Evolutionary conservation across 2,329 filamentous ascomycete species (phyloP).

Genomic region (Calonectria pseudoturangicola): DNA sequence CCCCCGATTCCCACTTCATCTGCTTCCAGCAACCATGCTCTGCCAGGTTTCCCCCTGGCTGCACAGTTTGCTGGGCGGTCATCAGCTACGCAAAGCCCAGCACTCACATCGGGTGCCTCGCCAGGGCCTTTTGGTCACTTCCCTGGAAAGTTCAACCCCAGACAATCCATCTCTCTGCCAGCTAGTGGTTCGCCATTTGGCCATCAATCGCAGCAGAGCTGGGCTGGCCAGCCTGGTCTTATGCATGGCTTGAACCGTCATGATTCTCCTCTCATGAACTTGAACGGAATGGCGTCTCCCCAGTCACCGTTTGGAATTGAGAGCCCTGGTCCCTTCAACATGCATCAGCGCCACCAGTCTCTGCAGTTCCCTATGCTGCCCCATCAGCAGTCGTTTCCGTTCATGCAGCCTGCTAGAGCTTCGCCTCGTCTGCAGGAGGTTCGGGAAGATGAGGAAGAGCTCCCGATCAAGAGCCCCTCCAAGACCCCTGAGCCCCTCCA

Average conservation of each 20-base stretch:
- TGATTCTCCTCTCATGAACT: constrained; percentile 77
- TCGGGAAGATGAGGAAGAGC: constrained; percentile 80
- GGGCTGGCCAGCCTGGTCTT: constrained; percentile 75
- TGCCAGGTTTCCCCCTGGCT: constrained; percentile 74
- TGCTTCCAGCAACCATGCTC: constrained; percentile 79
- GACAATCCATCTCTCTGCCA: constrained; percentile 82
- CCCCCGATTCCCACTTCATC: constrained; percentile 89
- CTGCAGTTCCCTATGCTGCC: constrained; percentile 75
- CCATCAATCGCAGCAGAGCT: constrained; percentile 75
- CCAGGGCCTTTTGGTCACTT: constrained; percentile 81
- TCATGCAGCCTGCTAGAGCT: constrained; percentile 71
- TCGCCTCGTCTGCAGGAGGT: constrained; percentile 82
- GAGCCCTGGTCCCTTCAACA: constrained; percentile 63
- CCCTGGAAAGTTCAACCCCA: constrained; percentile 77
- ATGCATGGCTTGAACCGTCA: constrained; percentile 72
- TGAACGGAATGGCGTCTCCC: constrained; percentile 77
- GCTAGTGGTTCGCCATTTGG: constrained; percentile 80
- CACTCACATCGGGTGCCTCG: constrained; percentile 79
- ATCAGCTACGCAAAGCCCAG: constrained; percentile 78
- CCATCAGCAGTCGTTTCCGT: constrained; percentile 73
- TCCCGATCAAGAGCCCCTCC: constrained; percentile 68
- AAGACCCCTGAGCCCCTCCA: constrained; percentile 71
- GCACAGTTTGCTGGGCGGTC: constrained; percentile 75
- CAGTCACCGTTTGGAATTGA: constrained; percentile 78
- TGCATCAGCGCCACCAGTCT: constrained; percentile 76